A percentile compares a stretch with the other conserved stretches of the same genome.
phyloP scores from a whole-genome alignment of 306 rosid genomes.

The Vachellia collinsii region DNA sequence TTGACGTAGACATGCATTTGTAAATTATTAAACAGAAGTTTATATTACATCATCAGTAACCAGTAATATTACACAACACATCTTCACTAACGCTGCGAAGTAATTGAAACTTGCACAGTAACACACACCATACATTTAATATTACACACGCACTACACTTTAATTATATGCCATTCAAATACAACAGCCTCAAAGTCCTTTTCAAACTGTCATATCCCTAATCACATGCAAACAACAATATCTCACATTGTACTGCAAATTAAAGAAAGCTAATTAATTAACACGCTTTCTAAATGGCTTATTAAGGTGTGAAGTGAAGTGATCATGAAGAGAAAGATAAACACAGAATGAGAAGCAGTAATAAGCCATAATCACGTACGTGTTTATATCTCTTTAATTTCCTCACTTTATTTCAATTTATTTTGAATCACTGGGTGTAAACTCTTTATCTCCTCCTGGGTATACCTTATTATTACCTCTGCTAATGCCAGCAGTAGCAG shows the following conservation, averaged over 20 bases:
- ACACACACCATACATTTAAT: too few relatives aligned
- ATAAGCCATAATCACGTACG: not conserved
- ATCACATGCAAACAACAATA: not conserved
- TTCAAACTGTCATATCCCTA: too few relatives aligned
- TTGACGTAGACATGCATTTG: too few relatives aligned
- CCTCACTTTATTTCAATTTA: not conserved
- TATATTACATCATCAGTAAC: too few relatives aligned
- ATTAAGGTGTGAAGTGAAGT: not conserved
- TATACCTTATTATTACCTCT: not conserved
- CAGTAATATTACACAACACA: too few relatives aligned
- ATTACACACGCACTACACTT: too few relatives aligned
- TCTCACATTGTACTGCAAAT: not conserved
- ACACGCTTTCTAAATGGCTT: not conserved
- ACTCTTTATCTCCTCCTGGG: not conserved
- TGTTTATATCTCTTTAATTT: not conserved
- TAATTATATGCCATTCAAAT: too few relatives aligned
- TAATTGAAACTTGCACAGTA: too few relatives aligned
- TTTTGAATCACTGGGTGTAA: not conserved
- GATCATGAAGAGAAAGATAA: not conserved
- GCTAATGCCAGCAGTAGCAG: not conserved
- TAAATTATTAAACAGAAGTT: too few relatives aligned
- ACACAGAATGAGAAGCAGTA: not conserved
- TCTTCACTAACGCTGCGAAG: too few relatives aligned
- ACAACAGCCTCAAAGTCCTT: too few relatives aligned
- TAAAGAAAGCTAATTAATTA: too few relatives aligned